Conservation (phyloP, 768 basidiomycete species). For the Tulasnella calospora region DNA sequence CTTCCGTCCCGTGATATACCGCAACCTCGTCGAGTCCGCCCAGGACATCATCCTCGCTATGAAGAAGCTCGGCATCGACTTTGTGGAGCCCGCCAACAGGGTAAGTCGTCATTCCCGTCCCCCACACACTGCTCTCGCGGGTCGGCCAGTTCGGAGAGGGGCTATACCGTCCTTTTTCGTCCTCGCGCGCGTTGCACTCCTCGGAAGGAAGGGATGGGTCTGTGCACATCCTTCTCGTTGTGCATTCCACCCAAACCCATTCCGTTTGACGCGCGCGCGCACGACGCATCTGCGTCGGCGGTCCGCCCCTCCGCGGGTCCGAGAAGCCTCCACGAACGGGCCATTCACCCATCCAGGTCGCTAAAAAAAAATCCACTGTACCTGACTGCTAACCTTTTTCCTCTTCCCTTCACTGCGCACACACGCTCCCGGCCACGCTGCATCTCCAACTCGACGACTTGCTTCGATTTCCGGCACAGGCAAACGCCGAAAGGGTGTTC, state of each 20-base stretch:
- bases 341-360: background rate
- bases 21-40: slow-evolving; percentile 83
- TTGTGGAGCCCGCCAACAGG: slow-evolving; percentile 60
- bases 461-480: slow-evolving; percentile 28
- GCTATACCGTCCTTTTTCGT: background rate
- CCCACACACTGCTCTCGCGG: too few species aligned
- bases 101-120: slow-evolving; percentile 29
- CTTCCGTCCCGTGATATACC: slow-evolving; percentile 74
- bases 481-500: slow-evolving; percentile 41
- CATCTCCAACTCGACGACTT: background rate
- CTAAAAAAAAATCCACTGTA: background rate
- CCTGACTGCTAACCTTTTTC: background rate
- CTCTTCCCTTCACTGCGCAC: background rate
- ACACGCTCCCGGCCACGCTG: background rate
- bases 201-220: background rate
- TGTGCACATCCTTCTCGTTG: background rate
- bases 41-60: slow-evolving; percentile 81
- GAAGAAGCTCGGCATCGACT: slow-evolving; percentile 79
- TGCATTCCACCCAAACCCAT: background rate
- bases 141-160: too few species aligned
- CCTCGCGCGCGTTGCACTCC: background rate
- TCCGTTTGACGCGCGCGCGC: too few species aligned
- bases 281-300: background rate
- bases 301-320: background rate
- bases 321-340: background rate